Evolutionary conservation across 2,329 filamentous ascomycete species (phyloP).

Genomic region (Ceratocystis destructans): DNA sequence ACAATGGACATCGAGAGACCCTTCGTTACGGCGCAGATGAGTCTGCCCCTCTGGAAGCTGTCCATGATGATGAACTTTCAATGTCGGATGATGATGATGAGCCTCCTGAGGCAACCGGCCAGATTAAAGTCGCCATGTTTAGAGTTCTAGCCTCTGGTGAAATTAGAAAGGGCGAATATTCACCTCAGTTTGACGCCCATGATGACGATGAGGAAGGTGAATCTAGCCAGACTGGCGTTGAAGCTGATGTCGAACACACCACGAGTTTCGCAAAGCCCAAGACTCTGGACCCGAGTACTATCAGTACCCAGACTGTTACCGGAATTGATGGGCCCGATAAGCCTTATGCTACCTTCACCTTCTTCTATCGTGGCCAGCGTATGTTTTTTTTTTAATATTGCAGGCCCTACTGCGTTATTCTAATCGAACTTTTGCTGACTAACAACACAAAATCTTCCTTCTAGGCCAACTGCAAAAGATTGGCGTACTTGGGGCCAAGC

Average conservation of each 20-base stretch:
- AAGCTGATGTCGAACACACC: constrained; percentile 85
- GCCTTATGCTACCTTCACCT: constrained; percentile 93
- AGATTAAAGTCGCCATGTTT: constrained; percentile 97
- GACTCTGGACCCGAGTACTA: constrained; percentile 87
- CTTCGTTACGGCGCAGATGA: constrained; percentile 71
- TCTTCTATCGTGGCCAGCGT: constrained; percentile 94
- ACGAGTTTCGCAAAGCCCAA: constrained; percentile 97
- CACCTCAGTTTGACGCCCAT: constrained; percentile 90
- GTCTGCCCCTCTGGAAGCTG: constrained; percentile 56
- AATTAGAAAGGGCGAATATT: constrained; percentile 96
- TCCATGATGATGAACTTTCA: constrained; percentile 56
- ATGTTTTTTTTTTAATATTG: constrained; percentile 32
- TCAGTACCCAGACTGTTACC: constrained; percentile 98
- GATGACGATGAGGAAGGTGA: constrained; percentile 62
- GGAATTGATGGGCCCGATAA: constrained; percentile 92
- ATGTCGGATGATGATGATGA: constrained; percentile 77
- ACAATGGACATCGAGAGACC: constrained; percentile 35
- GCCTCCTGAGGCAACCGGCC: constrained; percentile 82
- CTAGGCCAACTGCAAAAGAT: constrained; percentile 91
- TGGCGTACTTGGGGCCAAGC: constrained; percentile 65
- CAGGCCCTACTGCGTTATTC: not conserved
- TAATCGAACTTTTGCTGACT: not conserved
- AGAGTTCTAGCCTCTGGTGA: constrained; percentile 89
- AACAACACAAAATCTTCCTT: not conserved
- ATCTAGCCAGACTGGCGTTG: constrained; percentile 25